phyloP scores from a whole-genome alignment of 2,329 filamentous ascomycete species.

The Cylindrodendrum hubeiense region DNA sequence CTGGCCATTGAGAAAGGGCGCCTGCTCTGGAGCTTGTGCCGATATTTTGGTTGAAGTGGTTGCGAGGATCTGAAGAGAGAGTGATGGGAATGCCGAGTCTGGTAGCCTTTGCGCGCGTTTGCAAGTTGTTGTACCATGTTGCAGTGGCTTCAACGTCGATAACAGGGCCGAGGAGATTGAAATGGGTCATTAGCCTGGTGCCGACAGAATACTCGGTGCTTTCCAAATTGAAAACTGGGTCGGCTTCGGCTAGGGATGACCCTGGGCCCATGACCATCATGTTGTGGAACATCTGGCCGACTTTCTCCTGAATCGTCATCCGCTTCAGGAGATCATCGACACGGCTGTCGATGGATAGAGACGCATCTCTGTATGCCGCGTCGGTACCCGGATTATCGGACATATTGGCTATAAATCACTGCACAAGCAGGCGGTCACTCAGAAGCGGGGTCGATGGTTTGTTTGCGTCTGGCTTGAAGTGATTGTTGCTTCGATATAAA shows the following conservation, averaged over 20 bases:
- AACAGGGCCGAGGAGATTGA: slow-evolving; percentile 59
- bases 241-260: slow-evolving; percentile 33
- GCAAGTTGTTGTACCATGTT: slow-evolving; percentile 55
- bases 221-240: background rate
- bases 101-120: slow-evolving; percentile 55
- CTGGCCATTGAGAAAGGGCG: slow-evolving; percentile 62
- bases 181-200: slow-evolving; percentile 51
- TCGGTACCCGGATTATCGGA: background rate
- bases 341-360: background rate
- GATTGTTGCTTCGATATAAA: no score
- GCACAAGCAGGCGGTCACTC: no score
- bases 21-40: slow-evolving; percentile 59
- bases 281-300: slow-evolving; percentile 58
- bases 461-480: no score
- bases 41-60: slow-evolving; percentile 56
- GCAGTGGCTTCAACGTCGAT: slow-evolving; percentile 49
- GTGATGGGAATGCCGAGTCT: slow-evolving; percentile 62
- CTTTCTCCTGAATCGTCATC: slow-evolving; percentile 20
- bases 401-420: no score
- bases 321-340: slow-evolving; percentile 11
- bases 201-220: slow-evolving; percentile 18
- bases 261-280: slow-evolving; percentile 45
- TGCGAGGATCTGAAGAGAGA: slow-evolving; percentile 59
- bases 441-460: no score
- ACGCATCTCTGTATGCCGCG: slow-evolving; percentile 1